Base-by-base conservation (phyloP, 495 filamentous ascomycete species). In the Mytilinidion resinicola region DNA sequence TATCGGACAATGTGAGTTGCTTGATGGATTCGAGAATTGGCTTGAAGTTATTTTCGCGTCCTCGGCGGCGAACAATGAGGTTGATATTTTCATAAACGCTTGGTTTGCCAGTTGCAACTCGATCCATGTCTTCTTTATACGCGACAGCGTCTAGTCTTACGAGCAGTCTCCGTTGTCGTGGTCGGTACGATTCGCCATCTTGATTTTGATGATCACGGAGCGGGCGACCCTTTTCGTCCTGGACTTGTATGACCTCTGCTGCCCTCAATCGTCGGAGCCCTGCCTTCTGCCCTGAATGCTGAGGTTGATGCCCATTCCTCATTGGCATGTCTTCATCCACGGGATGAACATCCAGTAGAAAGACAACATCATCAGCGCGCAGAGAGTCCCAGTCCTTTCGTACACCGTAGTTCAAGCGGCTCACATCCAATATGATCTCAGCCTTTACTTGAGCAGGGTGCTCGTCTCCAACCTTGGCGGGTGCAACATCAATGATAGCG, bases 31-130 rank as follows among this genome's bases (percentile, higher is more conserved):
- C 87, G 15, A 99, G 77, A 17, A 97, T 85, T 9, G 91, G 85
- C 66, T 90, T 96, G 81, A 96, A 99, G 70, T 97, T 99, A 69
- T 99, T 99, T 69, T 97, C 95, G 46, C 91, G 79, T 15, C 88
- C 85, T 69, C 84, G 88, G 53, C 93, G 82, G 36, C 92, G 87
- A 33, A 96, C 79, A 50, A 99, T 71, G 4, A 96, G 77, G 67
- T 99, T 97, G 60, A 99, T 85, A 25, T 78, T 76, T 37, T 93
- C 86, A 66, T 96, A 96, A 43, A 95, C 74, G 59, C 95, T 85
- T 14, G 80, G 77, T 66, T 86, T 86, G 34, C 87, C 87, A 53
- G 77, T 77, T 5, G 77, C 68, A 38, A 77, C 75, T 25, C 76
- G 74, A 50, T 89, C 85, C 56, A 81, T 82, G 74, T 99, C 93